Conservation (phyloP, 305 asterid genomes). For the Solanum hybrid region DNA sequence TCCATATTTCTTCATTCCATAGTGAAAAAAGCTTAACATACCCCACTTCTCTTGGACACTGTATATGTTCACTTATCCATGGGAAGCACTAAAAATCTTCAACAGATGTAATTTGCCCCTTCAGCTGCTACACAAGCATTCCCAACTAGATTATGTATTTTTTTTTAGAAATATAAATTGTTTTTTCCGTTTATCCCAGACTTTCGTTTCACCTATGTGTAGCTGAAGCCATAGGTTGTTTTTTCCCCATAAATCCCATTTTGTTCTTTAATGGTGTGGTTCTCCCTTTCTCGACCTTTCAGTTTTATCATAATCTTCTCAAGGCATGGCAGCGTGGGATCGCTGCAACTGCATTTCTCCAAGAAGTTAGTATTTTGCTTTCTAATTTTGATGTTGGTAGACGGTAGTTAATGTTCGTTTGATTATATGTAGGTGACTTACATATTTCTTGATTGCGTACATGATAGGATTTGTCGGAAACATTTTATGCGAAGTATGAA, state of each 20-base stretch:
- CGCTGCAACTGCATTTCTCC: background rate
- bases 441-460: background rate
- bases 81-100: background rate
- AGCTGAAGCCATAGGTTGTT: background rate
- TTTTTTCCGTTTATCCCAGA: background rate
- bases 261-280: background rate
- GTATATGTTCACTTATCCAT: background rate
- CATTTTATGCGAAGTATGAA: background rate
- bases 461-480: background rate
- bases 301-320: background rate
- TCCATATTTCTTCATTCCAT: background rate
- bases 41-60: background rate
- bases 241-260: background rate
- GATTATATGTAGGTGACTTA: background rate
- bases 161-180: background rate
- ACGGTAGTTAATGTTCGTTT: background rate
- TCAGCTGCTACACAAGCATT: background rate
- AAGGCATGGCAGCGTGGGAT: background rate
- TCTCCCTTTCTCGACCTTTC: background rate
- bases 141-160: background rate
- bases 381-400: background rate
- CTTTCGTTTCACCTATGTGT: background rate
- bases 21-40: background rate
- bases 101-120: background rate
- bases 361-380: background rate